These are phyloP conservation scores for Salix arbutifolia DNA, from an alignment of 345 rosid species.

Conservation along the genomic window DNA sequence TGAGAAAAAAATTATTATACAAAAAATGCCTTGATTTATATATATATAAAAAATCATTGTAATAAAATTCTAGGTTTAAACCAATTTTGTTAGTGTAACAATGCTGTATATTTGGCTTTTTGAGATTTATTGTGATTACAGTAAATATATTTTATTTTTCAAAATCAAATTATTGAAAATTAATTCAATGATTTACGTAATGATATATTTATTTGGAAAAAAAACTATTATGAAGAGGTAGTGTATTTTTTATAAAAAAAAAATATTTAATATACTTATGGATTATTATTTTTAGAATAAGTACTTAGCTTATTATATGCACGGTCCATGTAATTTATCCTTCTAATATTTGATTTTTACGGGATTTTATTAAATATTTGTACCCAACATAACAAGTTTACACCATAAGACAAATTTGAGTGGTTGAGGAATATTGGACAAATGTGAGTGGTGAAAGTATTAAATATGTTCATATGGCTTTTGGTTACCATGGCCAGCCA, in stretches of 20 bases:
- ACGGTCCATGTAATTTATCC: too few relatives aligned
- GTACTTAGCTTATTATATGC: too few relatives aligned
- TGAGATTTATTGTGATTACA: too few relatives aligned
- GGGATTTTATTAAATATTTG: background rate
- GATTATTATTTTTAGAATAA: too few relatives aligned
- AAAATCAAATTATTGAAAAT: background rate
- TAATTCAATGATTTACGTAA: too few relatives aligned
- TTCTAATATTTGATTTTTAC: background rate
- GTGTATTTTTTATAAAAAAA: too few relatives aligned
- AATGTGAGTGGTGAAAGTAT: background rate
- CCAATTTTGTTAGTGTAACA: background rate
- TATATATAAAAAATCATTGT: too few relatives aligned
- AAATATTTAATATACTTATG: too few relatives aligned
- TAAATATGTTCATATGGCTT: background rate
- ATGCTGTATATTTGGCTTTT: background rate
- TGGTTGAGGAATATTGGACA: background rate
- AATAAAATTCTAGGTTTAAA: background rate
- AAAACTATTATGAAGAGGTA: too few relatives aligned
- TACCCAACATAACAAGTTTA: background rate
- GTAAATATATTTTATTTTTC: too few relatives aligned
- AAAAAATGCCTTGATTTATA: background rate
- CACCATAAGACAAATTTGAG: background rate
- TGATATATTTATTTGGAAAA: too few relatives aligned
- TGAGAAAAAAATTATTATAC: background rate
- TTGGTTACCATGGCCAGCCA: background rate